A percentile compares a stretch with the other conserved stretches of the same genome.
Conservation (phyloP, 805 yeast genomes). For the Crinitomyces ghanaensis region DNA sequence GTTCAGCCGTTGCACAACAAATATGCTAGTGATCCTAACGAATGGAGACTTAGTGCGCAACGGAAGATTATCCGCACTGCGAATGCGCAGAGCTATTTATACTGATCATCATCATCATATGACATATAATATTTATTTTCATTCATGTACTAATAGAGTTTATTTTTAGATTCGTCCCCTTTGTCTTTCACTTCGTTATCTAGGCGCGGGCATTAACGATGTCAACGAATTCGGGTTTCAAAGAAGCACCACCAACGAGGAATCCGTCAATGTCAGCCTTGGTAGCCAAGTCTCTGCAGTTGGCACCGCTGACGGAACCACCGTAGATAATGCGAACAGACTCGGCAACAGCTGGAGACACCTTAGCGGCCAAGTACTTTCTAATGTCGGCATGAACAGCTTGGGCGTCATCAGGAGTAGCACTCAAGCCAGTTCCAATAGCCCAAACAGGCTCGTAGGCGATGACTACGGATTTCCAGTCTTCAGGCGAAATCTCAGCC, state of each 20-base stretch:
- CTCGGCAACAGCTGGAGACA: conserved; percentile 70
- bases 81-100: too few relatives aligned
- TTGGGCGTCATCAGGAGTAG: conserved; percentile 97
- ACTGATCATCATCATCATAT: neutral
- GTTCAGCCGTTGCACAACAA: conserved; percentile 64
- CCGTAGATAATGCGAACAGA: conserved; percentile 89
- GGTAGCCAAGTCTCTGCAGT: conserved; percentile 81
- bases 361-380: conserved; percentile 61
- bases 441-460: conserved; percentile 99
- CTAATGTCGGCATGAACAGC: conserved; percentile 86
- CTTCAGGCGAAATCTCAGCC: conserved; percentile 49
- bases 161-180: neutral
- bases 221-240: conserved; percentile 95
- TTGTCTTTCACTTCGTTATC: neutral
- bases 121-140: neutral
- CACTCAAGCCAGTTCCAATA: conserved; percentile 98
- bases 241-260: conserved; percentile 98
- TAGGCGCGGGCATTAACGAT: conserved; percentile 86
- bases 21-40: conserved; percentile 47
- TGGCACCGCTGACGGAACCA: conserved; percentile 95
- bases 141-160: neutral
- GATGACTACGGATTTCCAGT: conserved; percentile 87
- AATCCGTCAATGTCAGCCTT: conserved; percentile 94
- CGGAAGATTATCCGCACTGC: conserved; percentile 10
- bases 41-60: conserved; percentile 62